These are phyloP conservation scores for Hyaloscypha finlandica DNA, from an alignment of 495 filamentous ascomycete species.

Conservation along the genomic window DNA sequence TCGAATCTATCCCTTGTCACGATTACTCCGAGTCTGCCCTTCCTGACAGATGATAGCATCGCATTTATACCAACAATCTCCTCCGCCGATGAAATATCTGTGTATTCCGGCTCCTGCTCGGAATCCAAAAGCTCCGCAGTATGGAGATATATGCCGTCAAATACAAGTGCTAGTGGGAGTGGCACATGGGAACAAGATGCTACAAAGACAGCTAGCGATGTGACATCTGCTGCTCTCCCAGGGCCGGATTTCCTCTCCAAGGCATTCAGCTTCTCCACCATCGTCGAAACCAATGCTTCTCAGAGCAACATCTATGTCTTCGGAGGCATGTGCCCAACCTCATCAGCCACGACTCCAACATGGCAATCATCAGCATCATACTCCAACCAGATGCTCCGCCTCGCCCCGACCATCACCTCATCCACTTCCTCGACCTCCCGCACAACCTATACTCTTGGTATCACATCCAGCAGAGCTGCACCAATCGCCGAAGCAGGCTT, in stretches of 20 bases:
- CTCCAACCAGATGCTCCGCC: conserved; percentile 69
- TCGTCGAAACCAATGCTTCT: conserved; percentile 49
- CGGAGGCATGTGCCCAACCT: conserved; percentile 83
- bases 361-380: conserved; percentile 72
- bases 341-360: conserved; percentile 41
- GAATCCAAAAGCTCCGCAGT: conserved; percentile 43
- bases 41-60: conserved; percentile 43
- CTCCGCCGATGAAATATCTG: conserved; percentile 63
- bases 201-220: conserved; percentile 20
- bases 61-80: conserved; percentile 63
- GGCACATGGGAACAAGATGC: conserved; percentile 54
- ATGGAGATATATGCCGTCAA: conserved; percentile 54
- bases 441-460: conserved; percentile 22
- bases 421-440: background rate
- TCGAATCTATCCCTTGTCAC: conserved; percentile 54
- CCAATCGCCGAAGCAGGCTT: conserved; percentile 82
- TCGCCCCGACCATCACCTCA: conserved; percentile 42
- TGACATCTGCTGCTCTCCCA: conserved; percentile 34
- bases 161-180: conserved; percentile 46
- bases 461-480: conserved; percentile 47
- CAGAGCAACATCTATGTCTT: conserved; percentile 67
- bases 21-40: conserved; percentile 65
- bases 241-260: conserved; percentile 69
- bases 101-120: conserved; percentile 70
- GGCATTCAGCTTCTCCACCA: conserved; percentile 66